Conservation (phyloP, 331 rosid species). For the Rosa hybrid region DNA sequence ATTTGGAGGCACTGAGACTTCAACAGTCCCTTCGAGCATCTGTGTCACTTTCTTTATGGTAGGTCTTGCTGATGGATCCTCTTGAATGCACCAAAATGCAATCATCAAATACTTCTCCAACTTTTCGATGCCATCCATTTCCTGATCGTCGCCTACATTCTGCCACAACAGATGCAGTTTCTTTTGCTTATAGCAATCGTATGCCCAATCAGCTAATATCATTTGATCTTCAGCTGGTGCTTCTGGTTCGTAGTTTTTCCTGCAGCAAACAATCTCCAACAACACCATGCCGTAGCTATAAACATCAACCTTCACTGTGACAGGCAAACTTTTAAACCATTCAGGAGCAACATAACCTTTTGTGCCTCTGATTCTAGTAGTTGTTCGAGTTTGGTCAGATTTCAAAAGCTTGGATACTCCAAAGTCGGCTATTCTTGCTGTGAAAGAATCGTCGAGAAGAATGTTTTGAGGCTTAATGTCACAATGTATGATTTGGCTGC, state of each 20-base stretch:
- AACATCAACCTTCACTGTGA: constrained; percentile 33
- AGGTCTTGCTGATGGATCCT: constrained; percentile 1
- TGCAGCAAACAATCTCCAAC: constrained; percentile 18
- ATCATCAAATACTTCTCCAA: constrained; percentile 19
- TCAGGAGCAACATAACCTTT: constrained; percentile 41
- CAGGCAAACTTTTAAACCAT: constrained; percentile 21
- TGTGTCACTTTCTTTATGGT: constrained; percentile 9
- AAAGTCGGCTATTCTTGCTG: neutral
- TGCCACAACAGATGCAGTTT: constrained; percentile 1
- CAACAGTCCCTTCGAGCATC: constrained; percentile 11
- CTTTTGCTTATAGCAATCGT: constrained; percentile 6
- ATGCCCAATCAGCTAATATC: constrained; percentile 28
- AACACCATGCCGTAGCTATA: constrained; percentile 27
- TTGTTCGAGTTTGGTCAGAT: neutral
- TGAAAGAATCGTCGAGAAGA: constrained; percentile 3
- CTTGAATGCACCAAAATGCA: constrained; percentile 23
- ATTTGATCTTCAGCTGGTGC: neutral
- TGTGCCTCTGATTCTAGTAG: constrained; percentile 33
- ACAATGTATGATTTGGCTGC: constrained; percentile 5
- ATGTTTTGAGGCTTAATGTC: constrained; percentile 17
- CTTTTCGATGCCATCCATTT: constrained; percentile 1
- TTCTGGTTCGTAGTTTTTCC: constrained; percentile 13
- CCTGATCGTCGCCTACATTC: constrained; percentile 6
- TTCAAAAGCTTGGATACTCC: constrained; percentile 16
- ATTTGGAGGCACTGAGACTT: neutral